These are phyloP conservation scores for Oryza meyeriana DNA, from an alignment of 176 grass and related monocot genomes.

Conservation along the genomic window DNA sequence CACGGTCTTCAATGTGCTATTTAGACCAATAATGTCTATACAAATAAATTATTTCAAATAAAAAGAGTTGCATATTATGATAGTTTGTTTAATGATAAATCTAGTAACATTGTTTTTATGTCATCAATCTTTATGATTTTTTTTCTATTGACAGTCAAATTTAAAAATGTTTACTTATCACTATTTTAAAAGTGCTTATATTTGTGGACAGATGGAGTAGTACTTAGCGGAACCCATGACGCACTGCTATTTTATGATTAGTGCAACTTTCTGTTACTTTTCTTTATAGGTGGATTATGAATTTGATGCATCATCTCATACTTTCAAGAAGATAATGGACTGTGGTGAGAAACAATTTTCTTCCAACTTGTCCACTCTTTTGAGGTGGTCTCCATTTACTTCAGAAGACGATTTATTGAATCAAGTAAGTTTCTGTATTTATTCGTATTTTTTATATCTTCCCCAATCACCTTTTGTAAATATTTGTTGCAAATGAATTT, in stretches of 20 bases:
- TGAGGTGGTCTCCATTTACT: slow-evolving; percentile 69
- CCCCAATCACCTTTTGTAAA: not conserved
- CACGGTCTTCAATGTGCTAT: no score
- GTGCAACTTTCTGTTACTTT: not conserved
- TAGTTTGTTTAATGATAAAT: no score
- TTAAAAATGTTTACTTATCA: no score
- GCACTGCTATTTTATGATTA: slow-evolving; percentile 12
- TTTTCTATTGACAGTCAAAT: no score
- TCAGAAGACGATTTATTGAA: slow-evolving; percentile 66
- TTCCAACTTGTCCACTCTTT: slow-evolving; percentile 60
- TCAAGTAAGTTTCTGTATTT: slow-evolving; percentile 39
- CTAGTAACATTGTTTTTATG: no score
- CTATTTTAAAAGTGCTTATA: no score
- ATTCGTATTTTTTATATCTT: slow-evolving; percentile 9
- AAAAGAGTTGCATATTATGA: no score
- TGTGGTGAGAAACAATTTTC: slow-evolving; percentile 46
- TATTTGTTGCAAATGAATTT: slow-evolving; percentile 3
- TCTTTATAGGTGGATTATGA: slow-evolving; percentile 73
- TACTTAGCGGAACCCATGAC: not conserved
- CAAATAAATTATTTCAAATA: no score
- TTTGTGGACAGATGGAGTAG: no score
- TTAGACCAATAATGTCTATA: no score
- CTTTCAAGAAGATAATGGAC: slow-evolving; percentile 43
- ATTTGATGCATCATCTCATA: slow-evolving; percentile 43
- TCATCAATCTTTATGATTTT: no score